A percentile compares a stretch with the other conserved stretches of the same genome.
Conservation (phyloP, 2,329 filamentous ascomycete species). For the Aspergillus quadrilineatus region DNA sequence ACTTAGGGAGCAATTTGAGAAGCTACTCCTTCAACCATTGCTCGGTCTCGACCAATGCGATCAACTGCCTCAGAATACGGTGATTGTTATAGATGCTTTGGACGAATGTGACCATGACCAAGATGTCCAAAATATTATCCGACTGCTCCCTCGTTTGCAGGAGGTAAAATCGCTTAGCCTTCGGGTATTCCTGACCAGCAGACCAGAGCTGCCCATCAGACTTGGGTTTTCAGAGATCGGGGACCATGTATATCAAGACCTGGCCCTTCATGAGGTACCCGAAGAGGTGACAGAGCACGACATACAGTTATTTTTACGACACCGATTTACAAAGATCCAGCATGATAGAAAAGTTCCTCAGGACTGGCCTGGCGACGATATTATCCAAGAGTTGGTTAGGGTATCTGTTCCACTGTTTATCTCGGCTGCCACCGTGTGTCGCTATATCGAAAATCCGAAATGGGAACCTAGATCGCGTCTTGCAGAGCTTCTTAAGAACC, state of each 20-base stretch:
- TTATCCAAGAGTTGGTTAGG: neutral
- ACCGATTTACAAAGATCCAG: constrained; percentile 20
- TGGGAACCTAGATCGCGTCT: neutral
- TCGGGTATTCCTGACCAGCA: constrained; percentile 28
- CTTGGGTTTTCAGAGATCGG: constrained; percentile 20
- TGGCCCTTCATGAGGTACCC: constrained; percentile 21
- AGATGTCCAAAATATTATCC: constrained; percentile 24
- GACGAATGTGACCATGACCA: constrained; percentile 29
- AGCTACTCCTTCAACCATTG: constrained; percentile 24
- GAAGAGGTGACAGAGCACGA: constrained; percentile 24
- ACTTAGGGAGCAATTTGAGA: constrained; percentile 29
- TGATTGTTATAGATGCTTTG: constrained; percentile 29
- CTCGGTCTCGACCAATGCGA: neutral
- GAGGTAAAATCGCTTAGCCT: constrained; percentile 16
- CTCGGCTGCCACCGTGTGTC: neutral
- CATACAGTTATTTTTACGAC: constrained; percentile 25
- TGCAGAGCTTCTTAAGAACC: neutral
- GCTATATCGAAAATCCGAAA: neutral
- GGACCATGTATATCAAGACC: constrained; percentile 19
- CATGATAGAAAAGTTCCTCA: constrained; percentile 9
- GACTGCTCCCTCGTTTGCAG: constrained; percentile 20
- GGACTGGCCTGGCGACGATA: constrained; percentile 19
- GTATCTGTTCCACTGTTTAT: neutral
- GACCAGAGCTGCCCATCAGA: constrained; percentile 28
- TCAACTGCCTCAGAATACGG: neutral